These are phyloP conservation scores for Cerioporus squamosus DNA, from an alignment of 1,284 basidiomycete genomes.

Conservation along the genomic window DNA sequence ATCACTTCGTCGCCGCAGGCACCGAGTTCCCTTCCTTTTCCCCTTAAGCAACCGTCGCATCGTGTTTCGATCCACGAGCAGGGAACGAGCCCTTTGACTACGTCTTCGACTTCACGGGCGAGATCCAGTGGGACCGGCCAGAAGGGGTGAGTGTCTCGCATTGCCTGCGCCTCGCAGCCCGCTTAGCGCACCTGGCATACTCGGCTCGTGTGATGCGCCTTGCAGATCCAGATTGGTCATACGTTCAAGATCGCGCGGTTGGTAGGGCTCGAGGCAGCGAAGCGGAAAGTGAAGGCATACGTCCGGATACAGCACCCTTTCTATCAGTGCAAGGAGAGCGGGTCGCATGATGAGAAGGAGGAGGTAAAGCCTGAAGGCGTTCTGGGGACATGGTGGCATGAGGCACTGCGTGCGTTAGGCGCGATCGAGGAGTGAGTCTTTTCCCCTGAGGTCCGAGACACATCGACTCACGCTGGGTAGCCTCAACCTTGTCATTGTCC, in stretches of 20 bases:
- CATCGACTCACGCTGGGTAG: constrained; percentile 40
- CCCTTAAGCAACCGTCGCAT: constrained; percentile 60
- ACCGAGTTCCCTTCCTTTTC: constrained; percentile 1
- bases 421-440: constrained; percentile 68
- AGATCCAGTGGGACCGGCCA: constrained; percentile 77
- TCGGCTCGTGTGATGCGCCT: background rate
- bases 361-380: constrained; percentile 76
- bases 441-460: no score
- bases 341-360: constrained; percentile 72
- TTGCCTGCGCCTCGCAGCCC: constrained; percentile 3
- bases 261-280: constrained; percentile 71
- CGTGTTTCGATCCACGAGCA: constrained; percentile 70
- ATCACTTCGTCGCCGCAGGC: constrained; percentile 1
- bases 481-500: constrained; percentile 80
- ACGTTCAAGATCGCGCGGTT: constrained; percentile 76
- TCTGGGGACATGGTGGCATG: constrained; percentile 90
- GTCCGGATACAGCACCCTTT: constrained; percentile 82
- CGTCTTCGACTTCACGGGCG: constrained; percentile 85
- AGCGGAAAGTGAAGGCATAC: constrained; percentile 74
- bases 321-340: constrained; percentile 78
- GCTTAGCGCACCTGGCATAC: constrained; percentile 10
- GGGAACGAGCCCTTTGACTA: constrained; percentile 69
- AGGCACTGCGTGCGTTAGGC: constrained; percentile 77
- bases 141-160: constrained; percentile 59
- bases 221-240: constrained; percentile 76